These are phyloP conservation scores for Rhazya stricta DNA, from an alignment of 257 asterid species.

Conservation along the genomic window DNA sequence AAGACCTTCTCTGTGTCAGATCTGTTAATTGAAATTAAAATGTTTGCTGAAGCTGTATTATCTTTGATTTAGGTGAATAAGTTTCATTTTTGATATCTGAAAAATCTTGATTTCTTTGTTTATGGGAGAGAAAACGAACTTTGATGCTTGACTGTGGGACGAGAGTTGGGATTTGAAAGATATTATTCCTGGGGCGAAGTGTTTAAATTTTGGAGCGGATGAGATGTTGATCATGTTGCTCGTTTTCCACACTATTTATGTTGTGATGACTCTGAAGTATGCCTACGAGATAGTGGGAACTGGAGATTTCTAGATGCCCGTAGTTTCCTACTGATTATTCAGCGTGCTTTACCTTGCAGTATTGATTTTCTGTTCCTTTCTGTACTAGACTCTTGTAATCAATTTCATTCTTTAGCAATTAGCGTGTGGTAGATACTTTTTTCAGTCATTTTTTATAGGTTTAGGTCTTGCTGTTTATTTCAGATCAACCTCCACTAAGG, in stretches of 20 bases:
- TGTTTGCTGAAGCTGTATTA: background rate
- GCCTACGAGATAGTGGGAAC: background rate
- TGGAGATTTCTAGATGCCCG: background rate
- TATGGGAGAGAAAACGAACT: background rate
- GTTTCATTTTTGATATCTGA: background rate
- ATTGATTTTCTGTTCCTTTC: background rate
- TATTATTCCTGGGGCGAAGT: background rate
- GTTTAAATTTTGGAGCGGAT: background rate
- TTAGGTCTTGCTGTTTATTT: background rate
- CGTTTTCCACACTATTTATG: background rate
- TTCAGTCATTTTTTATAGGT: background rate
- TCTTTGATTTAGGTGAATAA: background rate
- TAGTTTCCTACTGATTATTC: background rate
- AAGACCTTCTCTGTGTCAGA: background rate
- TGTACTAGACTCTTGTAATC: background rate
- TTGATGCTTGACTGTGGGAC: background rate
- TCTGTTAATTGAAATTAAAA: constrained; percentile 3
- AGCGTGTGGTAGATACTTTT: background rate
- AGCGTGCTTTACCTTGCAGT: background rate
- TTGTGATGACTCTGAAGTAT: background rate
- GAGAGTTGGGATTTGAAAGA: background rate
- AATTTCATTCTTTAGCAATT: background rate
- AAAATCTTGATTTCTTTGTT: background rate
- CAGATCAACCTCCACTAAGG: background rate
- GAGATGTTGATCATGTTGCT: background rate